Percentiles rank a stretch among this genome's conserved stretches.
Conservation (phyloP, 768 basidiomycete species). For the Kwoniella europaea region DNA sequence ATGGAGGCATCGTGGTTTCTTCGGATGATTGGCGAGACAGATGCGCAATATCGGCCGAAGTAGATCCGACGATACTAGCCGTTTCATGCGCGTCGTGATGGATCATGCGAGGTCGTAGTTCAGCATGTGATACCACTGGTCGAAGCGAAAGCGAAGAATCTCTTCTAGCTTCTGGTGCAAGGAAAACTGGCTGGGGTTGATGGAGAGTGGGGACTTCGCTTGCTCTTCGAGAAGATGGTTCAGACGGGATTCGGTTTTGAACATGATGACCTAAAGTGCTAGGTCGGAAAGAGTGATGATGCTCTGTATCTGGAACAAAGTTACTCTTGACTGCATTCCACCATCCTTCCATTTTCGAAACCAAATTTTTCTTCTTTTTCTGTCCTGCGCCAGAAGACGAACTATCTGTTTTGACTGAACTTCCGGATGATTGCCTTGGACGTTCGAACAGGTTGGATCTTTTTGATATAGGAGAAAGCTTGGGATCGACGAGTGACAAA, state of each 20-base stretch:
- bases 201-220: slow-evolving; percentile 30
- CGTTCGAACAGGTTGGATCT: slow-evolving; percentile 40
- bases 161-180: slow-evolving; percentile 33
- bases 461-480: slow-evolving; percentile 35
- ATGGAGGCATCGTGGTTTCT: slow-evolving; percentile 29
- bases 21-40: slow-evolving; percentile 28
- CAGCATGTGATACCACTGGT: slow-evolving; percentile 42
- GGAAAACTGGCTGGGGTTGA: slow-evolving; percentile 21
- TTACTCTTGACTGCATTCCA: slow-evolving; percentile 59
- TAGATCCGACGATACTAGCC: slow-evolving; percentile 30
- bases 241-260: slow-evolving; percentile 43
- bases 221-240: slow-evolving; percentile 44
- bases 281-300: slow-evolving; percentile 22
- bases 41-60: slow-evolving; percentile 38
- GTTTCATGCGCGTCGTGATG: slow-evolving; percentile 15
- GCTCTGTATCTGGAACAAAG: slow-evolving; percentile 42
- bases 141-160: slow-evolving; percentile 38
- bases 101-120: slow-evolving; percentile 27
- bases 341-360: slow-evolving; percentile 57
- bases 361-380: slow-evolving; percentile 51
- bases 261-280: slow-evolving; percentile 25
- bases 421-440: slow-evolving; percentile 39
- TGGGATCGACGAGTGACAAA: slow-evolving; percentile 40
- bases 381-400: slow-evolving; percentile 23
- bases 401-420: slow-evolving; percentile 39